phyloP scores from a whole-genome alignment of 306 rosid genomes.

The Hippophae tibetana region DNA sequence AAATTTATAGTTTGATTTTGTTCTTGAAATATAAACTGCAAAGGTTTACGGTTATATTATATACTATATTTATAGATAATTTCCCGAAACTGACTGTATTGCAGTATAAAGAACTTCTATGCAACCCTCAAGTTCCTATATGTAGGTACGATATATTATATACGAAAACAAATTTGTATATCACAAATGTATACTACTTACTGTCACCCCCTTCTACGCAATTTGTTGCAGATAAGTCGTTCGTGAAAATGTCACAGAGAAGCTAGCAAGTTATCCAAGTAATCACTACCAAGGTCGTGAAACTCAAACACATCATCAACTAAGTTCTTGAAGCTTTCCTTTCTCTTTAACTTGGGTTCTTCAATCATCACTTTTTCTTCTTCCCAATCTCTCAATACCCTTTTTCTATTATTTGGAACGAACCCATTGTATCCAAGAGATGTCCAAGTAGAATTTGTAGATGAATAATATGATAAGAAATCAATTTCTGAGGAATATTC shows the following conservation, averaged over 20 bases:
- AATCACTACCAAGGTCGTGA: slow-evolving; percentile 79
- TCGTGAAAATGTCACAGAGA: slow-evolving; percentile 29
- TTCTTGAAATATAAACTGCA: no score
- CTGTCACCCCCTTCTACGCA: neutral
- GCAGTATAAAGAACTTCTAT: no score
- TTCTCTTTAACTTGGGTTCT: slow-evolving; percentile 33
- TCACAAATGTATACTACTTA: neutral
- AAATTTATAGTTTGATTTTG: no score
- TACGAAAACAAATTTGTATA: neutral
- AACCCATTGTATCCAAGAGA: slow-evolving; percentile 5
- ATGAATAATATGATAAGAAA: no score
- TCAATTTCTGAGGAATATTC: slow-evolving; percentile 9
- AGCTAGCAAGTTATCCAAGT: slow-evolving; percentile 66
- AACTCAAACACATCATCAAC: slow-evolving; percentile 50
- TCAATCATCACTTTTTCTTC: slow-evolving; percentile 19
- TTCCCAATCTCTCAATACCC: slow-evolving; percentile 32
- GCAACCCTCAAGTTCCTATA: no score
- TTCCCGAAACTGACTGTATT: no score
- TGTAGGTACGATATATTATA: no score
- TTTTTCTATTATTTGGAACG: slow-evolving; percentile 23
- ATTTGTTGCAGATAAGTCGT: neutral
- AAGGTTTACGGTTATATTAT: no score
- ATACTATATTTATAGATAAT: no score
- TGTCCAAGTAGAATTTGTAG: neutral
- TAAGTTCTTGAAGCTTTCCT: slow-evolving; percentile 26